Evolutionary conservation across 140 eudicot genomes (phyloP).

Genomic region (Stevia rebaudiana): DNA sequence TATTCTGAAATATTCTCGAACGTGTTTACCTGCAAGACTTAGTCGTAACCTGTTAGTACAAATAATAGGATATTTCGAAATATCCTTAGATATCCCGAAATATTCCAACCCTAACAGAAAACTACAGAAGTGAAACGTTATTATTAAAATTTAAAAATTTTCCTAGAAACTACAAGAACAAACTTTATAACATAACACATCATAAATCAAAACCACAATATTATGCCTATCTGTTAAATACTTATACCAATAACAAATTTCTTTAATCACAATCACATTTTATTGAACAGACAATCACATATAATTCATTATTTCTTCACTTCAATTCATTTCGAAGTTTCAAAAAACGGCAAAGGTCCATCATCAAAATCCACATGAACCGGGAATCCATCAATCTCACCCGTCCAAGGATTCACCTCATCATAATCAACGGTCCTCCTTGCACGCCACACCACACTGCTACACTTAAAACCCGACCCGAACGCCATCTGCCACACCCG

Average conservation of each 20-base stretch:
- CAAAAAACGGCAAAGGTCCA: conserved; percentile 31
- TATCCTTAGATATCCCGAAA: too few species aligned
- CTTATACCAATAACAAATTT: not conserved
- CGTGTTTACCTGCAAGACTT: too few species aligned
- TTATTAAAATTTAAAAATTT: too few species aligned
- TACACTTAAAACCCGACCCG: conserved; percentile 60
- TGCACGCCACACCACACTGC: conserved; percentile 47
- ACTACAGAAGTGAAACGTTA: too few species aligned
- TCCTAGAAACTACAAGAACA: too few species aligned
- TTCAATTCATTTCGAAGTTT: conserved; percentile 13
- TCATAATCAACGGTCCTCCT: conserved; percentile 29
- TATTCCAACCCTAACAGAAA: too few species aligned
- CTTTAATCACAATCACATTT: not conserved
- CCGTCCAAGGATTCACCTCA: conserved; percentile 46
- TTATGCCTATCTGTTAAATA: too few species aligned
- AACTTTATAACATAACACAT: not conserved
- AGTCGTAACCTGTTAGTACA: too few species aligned
- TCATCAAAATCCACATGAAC: conserved; percentile 29
- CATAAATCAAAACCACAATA: too few species aligned
- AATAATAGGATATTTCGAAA: too few species aligned
- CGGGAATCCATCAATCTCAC: conserved; percentile 43
- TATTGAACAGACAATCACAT: not conserved
- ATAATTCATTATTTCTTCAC: not conserved
- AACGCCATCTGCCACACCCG: conserved; percentile 54
- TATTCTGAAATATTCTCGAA: too few species aligned